phyloP scores from a whole-genome alignment of 345 rosid genomes.

The Sonneratia alba region DNA sequence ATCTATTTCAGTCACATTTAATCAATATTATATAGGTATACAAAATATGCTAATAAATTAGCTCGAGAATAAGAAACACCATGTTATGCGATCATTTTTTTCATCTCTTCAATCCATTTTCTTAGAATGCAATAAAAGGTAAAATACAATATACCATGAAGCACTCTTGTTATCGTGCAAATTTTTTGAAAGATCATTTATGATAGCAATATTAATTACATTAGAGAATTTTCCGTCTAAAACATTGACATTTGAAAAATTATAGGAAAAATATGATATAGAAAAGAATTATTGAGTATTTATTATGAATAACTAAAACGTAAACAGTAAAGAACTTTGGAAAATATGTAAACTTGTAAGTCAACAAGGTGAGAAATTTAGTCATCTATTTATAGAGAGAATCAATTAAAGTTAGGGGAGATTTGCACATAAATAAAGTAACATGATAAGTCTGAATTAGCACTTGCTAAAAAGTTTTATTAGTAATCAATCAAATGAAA shows the following conservation, averaged over 20 bases:
- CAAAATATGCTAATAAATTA: no score
- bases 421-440: no score
- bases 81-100: not conserved
- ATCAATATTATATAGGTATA: not conserved
- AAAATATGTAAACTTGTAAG: no score
- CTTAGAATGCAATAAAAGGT: not conserved
- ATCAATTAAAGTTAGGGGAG: not conserved
- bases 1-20: not conserved
- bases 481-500: not conserved
- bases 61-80: not conserved
- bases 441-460: no score
- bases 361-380: no score
- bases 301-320: not conserved
- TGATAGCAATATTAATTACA: conserved; percentile 21
- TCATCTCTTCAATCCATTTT: not conserved
- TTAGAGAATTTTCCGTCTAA: not conserved
- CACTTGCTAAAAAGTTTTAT: not conserved
- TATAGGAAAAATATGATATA: not conserved
- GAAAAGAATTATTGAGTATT: not conserved
- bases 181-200: conserved; percentile 20
- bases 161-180: conserved; percentile 29
- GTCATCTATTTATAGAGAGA: no score
- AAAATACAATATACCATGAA: conserved; percentile 15
- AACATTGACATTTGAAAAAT: not conserved
- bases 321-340: not conserved